phyloP scores from a whole-genome alignment of 148 eudicot genomes.

The Chenopodium album region DNA sequence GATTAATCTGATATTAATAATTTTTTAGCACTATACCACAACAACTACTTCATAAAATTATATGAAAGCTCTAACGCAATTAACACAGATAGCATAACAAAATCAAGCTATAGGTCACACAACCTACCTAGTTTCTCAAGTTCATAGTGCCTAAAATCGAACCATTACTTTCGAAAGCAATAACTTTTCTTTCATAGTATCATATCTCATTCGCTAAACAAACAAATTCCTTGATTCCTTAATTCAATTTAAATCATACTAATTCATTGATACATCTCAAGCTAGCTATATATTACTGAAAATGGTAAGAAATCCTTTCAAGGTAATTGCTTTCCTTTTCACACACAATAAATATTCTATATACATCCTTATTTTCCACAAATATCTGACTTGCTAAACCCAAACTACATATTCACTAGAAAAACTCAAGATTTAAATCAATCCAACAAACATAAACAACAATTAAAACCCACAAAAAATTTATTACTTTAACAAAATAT shows the following conservation, averaged over 20 bases:
- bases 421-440: background rate
- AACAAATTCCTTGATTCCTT: background rate
- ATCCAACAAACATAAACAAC: background rate
- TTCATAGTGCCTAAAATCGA: background rate
- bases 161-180: background rate
- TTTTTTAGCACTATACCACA: background rate
- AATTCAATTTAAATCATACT: background rate
- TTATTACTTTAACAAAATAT: background rate
- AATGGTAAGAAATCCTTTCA: too few species aligned
- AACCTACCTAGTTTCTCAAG: background rate
- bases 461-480: background rate
- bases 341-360: too few species aligned
- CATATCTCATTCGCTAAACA: background rate
- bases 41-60: background rate
- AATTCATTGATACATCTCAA: background rate
- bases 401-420: background rate
- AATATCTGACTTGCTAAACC: too few species aligned
- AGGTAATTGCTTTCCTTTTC: too few species aligned
- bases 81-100: background rate
- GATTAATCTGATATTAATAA: background rate
- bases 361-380: too few species aligned
- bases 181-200: background rate
- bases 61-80: background rate
- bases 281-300: too few species aligned
- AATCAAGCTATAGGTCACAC: background rate